Evolutionary conservation across 192 early-diverging fungal species (phyloP).

Genomic region (Mortierella alpina): DNA sequence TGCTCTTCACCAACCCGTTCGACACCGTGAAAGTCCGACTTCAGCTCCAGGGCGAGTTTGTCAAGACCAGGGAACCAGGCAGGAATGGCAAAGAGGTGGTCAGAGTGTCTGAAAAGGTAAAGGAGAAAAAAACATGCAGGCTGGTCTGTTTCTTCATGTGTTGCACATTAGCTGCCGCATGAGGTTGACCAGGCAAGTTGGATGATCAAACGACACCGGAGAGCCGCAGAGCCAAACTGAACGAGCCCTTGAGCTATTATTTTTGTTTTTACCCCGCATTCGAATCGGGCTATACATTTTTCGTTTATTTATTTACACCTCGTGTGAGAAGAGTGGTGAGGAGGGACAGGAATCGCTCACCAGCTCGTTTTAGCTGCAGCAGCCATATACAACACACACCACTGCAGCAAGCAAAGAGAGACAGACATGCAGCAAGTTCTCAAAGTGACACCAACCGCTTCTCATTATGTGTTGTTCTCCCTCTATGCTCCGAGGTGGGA

Average conservation of each 20-base stretch:
- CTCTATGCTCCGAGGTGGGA: background rate
- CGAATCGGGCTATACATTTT: background rate
- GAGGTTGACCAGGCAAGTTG: too few species aligned
- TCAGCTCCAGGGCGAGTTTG: conserved; percentile 73
- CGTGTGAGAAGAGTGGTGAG: conserved; percentile 8
- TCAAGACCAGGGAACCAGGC: conserved; percentile 49
- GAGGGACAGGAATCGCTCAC: background rate
- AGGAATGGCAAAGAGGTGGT: conserved; percentile 51
- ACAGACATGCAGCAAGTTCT: background rate
- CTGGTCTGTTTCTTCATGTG: background rate
- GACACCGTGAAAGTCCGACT: conserved; percentile 82
- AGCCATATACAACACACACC: background rate
- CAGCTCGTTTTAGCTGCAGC: background rate
- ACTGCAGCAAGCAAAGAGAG: background rate
- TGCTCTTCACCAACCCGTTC: conserved; percentile 82
- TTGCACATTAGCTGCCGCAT: too few species aligned
- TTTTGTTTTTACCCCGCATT: background rate
- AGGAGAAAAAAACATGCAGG: too few species aligned
- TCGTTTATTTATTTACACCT: conserved; percentile 26
- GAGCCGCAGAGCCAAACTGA: too few species aligned
- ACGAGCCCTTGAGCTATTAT: too few species aligned
- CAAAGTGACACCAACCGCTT: conserved; percentile 25
- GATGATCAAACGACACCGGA: too few species aligned
- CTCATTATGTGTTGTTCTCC: background rate
- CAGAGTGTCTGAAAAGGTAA: conserved; percentile 58